phyloP scores from a whole-genome alignment of 1,284 basidiomycete species.

The Fistulinella cinereoalba region DNA sequence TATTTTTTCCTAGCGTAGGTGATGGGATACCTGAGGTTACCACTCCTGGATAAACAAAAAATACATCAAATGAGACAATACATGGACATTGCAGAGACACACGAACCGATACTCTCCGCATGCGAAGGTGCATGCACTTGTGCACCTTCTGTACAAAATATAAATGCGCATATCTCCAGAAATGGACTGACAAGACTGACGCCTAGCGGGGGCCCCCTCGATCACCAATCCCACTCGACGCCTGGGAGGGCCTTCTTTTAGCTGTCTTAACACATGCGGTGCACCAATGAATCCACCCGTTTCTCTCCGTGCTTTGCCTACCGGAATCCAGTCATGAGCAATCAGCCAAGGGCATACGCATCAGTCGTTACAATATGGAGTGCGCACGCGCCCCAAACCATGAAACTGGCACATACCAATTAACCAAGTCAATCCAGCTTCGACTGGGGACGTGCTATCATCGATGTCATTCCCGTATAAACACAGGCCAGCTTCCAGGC shows the following conservation, averaged over 20 bases:
- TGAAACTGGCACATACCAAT: conserved; percentile 54
- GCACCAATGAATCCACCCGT: conserved; percentile 80
- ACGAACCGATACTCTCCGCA: conserved; percentile 57
- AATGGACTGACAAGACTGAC: conserved; percentile 38
- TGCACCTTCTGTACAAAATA: conserved; percentile 63
- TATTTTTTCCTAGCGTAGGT: conserved; percentile 86
- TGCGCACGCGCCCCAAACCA: background rate
- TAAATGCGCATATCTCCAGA: conserved; percentile 1
- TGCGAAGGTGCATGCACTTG: conserved; percentile 64
- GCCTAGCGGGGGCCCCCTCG: conserved; percentile 83
- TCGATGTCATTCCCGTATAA: conserved; percentile 94
- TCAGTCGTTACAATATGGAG: too few species aligned
- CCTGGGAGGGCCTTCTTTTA: conserved; percentile 78
- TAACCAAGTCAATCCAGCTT: conserved; percentile 91
- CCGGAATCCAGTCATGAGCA: background rate
- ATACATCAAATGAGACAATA: conserved; percentile 4
- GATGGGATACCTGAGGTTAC: conserved; percentile 97
- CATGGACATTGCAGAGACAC: background rate
- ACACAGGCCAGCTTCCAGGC: conserved; percentile 98
- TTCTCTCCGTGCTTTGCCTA: conserved; percentile 79
- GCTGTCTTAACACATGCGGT: conserved; percentile 72
- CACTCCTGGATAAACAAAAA: conserved; percentile 41
- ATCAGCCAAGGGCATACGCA: too few species aligned
- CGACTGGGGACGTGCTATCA: conserved; percentile 83
- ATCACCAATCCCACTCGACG: conserved; percentile 84